These are phyloP conservation scores for Neohortaea acidophila DNA, from an alignment of 495 filamentous ascomycete species.

Conservation along the genomic window DNA sequence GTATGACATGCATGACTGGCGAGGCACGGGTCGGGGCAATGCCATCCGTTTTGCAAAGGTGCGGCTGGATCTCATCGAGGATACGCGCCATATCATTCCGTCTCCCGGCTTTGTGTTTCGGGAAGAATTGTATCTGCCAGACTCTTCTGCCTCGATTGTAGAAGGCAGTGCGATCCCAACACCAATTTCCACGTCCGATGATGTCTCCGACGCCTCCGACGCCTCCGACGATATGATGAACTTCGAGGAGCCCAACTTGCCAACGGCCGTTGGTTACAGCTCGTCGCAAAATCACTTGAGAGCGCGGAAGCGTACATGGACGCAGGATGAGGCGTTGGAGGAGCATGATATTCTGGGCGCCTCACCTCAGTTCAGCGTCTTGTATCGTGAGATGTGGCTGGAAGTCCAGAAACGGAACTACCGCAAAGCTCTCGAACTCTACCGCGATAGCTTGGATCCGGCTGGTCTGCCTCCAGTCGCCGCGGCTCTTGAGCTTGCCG, in stretches of 20 bases:
- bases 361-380: background rate
- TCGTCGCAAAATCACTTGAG: background rate
- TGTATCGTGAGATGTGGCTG: conserved; percentile 13
- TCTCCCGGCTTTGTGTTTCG: background rate
- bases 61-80: background rate
- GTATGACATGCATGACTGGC: conserved; percentile 7
- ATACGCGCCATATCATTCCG: background rate
- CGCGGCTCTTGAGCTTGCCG: conserved; percentile 12
- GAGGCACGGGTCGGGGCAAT: too few relatives aligned
- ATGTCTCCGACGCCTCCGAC: background rate
- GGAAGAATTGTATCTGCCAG: background rate
- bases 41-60: too few relatives aligned
- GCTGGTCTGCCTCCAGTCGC: conserved; percentile 11
- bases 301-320: background rate
- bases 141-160: background rate
- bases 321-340: background rate
- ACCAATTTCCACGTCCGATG: background rate
- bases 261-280: background rate
- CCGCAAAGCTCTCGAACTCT: conserved; percentile 6
- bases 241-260: background rate
- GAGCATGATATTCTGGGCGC: background rate
- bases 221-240: background rate
- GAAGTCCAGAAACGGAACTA: conserved; percentile 5
- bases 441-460: conserved; percentile 6
- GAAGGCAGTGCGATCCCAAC: background rate